A percentile compares a stretch with the other conserved stretches of the same genome.
Evolutionary conservation across 106 monocot genomes (phyloP).

Genomic region (Dendrobium chrysotoxum): DNA sequence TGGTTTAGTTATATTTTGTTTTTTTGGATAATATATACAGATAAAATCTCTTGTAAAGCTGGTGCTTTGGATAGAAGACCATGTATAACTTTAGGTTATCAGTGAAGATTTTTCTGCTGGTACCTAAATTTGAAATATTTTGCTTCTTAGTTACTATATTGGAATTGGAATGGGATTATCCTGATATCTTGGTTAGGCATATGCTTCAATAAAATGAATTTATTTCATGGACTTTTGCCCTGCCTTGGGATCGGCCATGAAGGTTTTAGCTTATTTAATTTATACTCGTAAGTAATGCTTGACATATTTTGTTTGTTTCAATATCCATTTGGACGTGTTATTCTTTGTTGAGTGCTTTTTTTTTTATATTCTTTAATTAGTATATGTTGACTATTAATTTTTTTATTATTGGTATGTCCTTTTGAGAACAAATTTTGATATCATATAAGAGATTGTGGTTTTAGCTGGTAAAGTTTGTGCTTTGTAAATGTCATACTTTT

Average conservation of each 20-base stretch:
- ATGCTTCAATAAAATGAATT: neutral
- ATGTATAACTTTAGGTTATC: neutral
- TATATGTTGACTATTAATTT: neutral
- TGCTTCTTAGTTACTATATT: neutral
- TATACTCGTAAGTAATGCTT: neutral
- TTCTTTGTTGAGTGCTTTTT: neutral
- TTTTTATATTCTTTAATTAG: neutral
- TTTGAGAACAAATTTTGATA: neutral
- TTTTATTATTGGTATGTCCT: neutral
- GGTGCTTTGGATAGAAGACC: neutral
- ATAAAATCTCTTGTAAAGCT: neutral
- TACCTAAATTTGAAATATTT: neutral
- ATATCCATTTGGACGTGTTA: neutral
- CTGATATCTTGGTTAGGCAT: neutral
- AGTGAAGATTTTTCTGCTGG: neutral
- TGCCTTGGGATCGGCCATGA: neutral
- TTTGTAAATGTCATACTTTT: neutral
- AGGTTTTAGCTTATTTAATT: neutral
- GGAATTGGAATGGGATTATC: constrained; percentile 1
- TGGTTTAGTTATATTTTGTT: neutral
- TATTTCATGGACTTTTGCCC: neutral
- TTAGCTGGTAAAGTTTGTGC: neutral
- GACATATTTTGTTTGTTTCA: neutral
- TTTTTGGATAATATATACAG: neutral
- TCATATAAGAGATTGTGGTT: neutral